Evolutionary conservation across 441 rosid species (phyloP).

Genomic region (Aquilaria agallochum): DNA sequence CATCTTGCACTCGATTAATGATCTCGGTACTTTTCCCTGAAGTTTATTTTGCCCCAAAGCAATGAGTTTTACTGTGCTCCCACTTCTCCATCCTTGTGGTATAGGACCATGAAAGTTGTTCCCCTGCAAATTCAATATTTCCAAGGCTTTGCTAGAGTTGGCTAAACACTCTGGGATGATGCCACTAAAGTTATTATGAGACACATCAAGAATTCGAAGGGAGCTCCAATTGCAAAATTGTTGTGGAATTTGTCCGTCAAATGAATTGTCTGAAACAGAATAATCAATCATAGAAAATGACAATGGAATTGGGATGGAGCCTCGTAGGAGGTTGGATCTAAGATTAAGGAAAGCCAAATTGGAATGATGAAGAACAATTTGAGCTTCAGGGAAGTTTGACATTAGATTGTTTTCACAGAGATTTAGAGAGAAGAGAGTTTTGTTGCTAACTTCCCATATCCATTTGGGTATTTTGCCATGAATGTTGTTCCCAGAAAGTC

Average conservation of each 20-base stretch:
- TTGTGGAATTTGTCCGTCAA: too few species aligned
- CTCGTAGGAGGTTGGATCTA: background rate
- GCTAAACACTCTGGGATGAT: conserved; percentile 10
- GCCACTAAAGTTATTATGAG: conserved; percentile 8
- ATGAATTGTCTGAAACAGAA: too few species aligned
- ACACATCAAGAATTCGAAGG: conserved; percentile 14
- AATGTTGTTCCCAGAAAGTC: too few species aligned
- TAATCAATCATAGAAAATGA: background rate
- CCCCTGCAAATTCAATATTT: background rate
- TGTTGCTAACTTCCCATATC: too few species aligned
- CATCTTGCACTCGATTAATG: background rate
- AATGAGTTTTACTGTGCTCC: conserved; percentile 1
- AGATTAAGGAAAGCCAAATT: too few species aligned
- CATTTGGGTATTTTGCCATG: too few species aligned
- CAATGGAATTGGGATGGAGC: background rate
- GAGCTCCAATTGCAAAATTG: too few species aligned
- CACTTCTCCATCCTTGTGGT: background rate
- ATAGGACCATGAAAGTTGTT: conserved; percentile 12
- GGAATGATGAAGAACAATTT: too few species aligned
- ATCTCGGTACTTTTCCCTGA: background rate
- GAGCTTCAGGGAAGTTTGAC: too few species aligned
- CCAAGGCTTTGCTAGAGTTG: background rate
- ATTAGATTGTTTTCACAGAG: too few species aligned
- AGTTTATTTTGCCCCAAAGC: too few species aligned
- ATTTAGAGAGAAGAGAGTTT: too few species aligned